phyloP scores from a whole-genome alignment of 1,284 basidiomycete genomes.

The Spongiforma sp. region DNA sequence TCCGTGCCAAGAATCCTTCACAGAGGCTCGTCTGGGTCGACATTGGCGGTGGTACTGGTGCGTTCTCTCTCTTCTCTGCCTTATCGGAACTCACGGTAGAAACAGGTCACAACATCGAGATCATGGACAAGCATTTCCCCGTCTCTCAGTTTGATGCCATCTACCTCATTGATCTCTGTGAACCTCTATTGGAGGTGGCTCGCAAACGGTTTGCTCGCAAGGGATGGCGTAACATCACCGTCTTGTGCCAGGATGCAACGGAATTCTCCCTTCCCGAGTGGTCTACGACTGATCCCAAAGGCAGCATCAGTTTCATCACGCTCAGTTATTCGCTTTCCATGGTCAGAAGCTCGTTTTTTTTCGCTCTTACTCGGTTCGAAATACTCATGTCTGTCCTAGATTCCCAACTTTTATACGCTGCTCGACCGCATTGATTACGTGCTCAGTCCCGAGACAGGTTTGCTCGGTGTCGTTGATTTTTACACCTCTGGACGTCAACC shows the following conservation, averaged over 20 bases:
- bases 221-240: constrained; percentile 80
- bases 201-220: constrained; percentile 67
- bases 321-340: constrained; percentile 79
- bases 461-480: constrained; percentile 81
- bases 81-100: constrained; percentile 1
- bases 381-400: constrained; percentile 42
- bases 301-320: constrained; percentile 65
- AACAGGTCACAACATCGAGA: constrained; percentile 80
- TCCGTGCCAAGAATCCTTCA: constrained; percentile 45
- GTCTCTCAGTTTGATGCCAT: constrained; percentile 70
- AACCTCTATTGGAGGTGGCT: constrained; percentile 77
- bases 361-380: neutral
- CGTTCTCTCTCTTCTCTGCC: constrained; percentile 2
- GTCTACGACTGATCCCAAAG: constrained; percentile 55
- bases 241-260: constrained; percentile 78
- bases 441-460: constrained; percentile 66
- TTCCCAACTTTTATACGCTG: constrained; percentile 72
- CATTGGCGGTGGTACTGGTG: constrained; percentile 82
- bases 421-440: constrained; percentile 76
- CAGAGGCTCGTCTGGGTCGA: constrained; percentile 80
- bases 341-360: constrained; percentile 42
- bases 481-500: constrained; percentile 72
- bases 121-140: constrained; percentile 77
- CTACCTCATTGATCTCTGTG: constrained; percentile 80
- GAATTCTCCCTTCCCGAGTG: constrained; percentile 72